Evolutionary conservation across 148 eudicot species (phyloP), one percentile per base, ranked within the genome.

Genomic region (Hydrangea macrophylla): DNA sequence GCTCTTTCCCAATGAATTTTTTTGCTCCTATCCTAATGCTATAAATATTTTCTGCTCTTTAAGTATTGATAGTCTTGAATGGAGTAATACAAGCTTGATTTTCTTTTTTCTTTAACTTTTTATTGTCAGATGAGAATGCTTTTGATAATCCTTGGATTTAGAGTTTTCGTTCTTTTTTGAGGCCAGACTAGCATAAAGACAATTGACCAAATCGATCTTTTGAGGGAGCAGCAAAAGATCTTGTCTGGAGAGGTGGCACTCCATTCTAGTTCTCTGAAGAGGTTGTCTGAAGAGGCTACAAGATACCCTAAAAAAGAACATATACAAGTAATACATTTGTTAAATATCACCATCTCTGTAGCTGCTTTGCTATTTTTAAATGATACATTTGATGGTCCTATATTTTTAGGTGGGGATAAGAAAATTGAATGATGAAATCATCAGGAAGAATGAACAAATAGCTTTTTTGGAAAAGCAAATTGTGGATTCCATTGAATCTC

Each of bases 191-290:
- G 96, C 78, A 61, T 79, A 67, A 81, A 84, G 77, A 86, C 91
- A 44, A 75, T 82, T 48, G 97, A 94, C 71, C 93, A 89, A 73
- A 81, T 94, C 80, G 99, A 94, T 70, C 97, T 94, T 40, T 76
- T 90, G 71, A 86, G 90, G 69, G 97, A 94, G 84, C 97, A 94
- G 74, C 91, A 94, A 59, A 94, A 94, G 81, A 84, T 94, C 64
- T 79, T 94, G 82, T 86, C 88, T 39, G 97, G 96, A 35, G 98
- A 94, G 84, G 91, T 91, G 80, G 96, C 96, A 35, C 89, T 91
- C 30, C 96, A 89, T 76, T 84, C 85, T 71, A 90, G 99, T 82
- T 80, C 84, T 75, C 70, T 94, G 55, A 91, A 90, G 76, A 86
- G 97, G 58, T 83, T 91, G 79, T 94, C 96, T 13, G 91, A 83